Base-by-base conservation (phyloP, 805 yeast genomes). In the Metschnikowia vanudenii region DNA sequence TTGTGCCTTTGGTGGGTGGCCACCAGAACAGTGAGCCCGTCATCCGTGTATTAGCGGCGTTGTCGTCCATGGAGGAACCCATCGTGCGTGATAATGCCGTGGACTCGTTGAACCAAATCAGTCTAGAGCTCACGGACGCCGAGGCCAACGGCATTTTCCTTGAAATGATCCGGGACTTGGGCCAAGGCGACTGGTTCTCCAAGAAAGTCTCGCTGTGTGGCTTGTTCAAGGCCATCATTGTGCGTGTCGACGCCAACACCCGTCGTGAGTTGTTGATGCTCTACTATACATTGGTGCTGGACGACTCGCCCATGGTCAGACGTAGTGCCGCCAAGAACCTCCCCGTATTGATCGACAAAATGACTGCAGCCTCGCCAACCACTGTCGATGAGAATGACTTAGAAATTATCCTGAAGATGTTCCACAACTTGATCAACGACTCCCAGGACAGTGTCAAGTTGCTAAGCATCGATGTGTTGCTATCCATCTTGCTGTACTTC, bases 271-370 rank as follows among this genome's bases (percentile, higher is more conserved):
- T 94, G 49, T 74, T 90, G 52, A 74, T 77, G 34, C 68, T 84
- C 37, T 92, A 84, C 65, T 73, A 80, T 49, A 85, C 82, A 55
- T 74, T 94, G 55, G 80, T 87, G 40, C 79, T 78, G 53, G 98
- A 94, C 65, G 99, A 94, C 49, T 88, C 96, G 16, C 99, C 99
- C 51, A 90, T 94, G 97, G 98, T 94, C 17, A 83, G 96, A 67
- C 84, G 97, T 63, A 86, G 96, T 9, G 95, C 97, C 13, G 98
- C 96, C 6, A 80, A 81, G 35, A 80, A 85, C 59, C 76, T 94
- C 55, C 97, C 99, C 2, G 72, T 66, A 31, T 69, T 92, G 46
- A 80, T 92, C 52, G 81, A 83, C 54, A 68, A 80, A 42, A 62
- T 72, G 55, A 69, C 75, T 16, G 62, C 59, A 19, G 74, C 85